A percentile compares a stretch with the other conserved stretches of the same genome.
phyloP scores from a whole-genome alignment of 2,329 filamentous ascomycete genomes.

The Dactylellina sp. region DNA sequence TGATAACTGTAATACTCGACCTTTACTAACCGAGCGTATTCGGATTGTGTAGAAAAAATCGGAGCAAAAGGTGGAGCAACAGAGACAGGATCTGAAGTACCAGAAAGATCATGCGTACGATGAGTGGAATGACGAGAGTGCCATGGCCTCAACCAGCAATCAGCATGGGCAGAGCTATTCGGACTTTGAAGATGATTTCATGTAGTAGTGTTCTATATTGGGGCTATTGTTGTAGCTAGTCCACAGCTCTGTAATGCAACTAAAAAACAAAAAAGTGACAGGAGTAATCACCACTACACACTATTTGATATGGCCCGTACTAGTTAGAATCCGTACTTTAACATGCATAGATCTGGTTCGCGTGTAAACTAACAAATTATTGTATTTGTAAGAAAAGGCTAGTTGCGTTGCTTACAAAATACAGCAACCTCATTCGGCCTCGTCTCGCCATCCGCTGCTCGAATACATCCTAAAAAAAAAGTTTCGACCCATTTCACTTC shows the following conservation, averaged over 20 bases:
- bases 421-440: slow-evolving; percentile 40
- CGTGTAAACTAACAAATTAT: not conserved
- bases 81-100: slow-evolving; percentile 89
- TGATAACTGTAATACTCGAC: slow-evolving; percentile 5
- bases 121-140: slow-evolving; percentile 86
- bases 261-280: not conserved
- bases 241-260: not conserved
- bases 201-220: slow-evolving; percentile 72
- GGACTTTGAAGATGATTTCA: slow-evolving; percentile 90
- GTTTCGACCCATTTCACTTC: not conserved
- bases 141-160: slow-evolving; percentile 81
- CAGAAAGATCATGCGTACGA: slow-evolving; percentile 99
- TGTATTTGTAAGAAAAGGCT: not conserved
- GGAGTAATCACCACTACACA: too few species aligned
- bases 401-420: slow-evolving; percentile 53
- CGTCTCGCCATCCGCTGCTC: not conserved
- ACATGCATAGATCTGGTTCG: too few species aligned
- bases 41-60: slow-evolving; percentile 75
- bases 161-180: slow-evolving; percentile 76
- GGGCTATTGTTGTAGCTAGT: not conserved
- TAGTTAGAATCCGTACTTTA: too few species aligned
- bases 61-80: slow-evolving; percentile 77
- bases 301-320: too few species aligned
- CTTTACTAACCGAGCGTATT: slow-evolving; percentile 63
- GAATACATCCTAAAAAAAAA: not conserved